Conservation (phyloP, 78 protist genomes). For the Dictyostelium purpureum region DNA sequence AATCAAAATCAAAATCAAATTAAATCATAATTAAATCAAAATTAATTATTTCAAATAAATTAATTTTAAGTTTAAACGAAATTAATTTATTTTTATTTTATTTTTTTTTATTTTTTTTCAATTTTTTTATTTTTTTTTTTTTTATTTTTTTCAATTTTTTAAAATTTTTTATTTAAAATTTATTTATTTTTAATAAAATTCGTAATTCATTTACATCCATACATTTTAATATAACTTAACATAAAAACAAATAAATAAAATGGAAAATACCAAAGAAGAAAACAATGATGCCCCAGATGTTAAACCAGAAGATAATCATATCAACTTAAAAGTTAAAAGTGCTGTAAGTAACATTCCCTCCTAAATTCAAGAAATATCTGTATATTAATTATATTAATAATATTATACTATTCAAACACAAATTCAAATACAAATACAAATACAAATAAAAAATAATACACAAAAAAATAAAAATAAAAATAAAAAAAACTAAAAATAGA, state of each 20-base stretch:
- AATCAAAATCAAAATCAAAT: not conserved
- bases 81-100: not conserved
- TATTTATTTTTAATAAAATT: not conserved
- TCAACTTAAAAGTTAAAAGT: constrained; percentile 33
- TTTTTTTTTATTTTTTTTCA: not conserved
- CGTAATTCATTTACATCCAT: no score
- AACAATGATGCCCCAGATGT: not conserved
- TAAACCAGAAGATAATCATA: constrained; percentile 29
- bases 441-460: not conserved
- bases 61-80: no score
- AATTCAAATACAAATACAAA: not conserved
- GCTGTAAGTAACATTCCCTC: constrained; percentile 10
- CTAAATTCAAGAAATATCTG: not conserved
- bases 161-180: not conserved
- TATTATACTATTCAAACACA: not conserved
- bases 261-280: constrained; percentile 10
- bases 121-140: not conserved
- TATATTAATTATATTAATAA: not conserved
- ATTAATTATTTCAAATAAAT: no score
- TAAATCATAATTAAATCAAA: no score
- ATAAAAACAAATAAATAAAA: not conserved
- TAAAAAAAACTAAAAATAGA: not conserved
- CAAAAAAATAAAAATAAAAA: not conserved
- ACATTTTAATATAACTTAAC: not conserved
- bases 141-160: not conserved